Conservation (phyloP, 2,329 filamentous ascomycete genomes). For the Tothia fuscella region DNA sequence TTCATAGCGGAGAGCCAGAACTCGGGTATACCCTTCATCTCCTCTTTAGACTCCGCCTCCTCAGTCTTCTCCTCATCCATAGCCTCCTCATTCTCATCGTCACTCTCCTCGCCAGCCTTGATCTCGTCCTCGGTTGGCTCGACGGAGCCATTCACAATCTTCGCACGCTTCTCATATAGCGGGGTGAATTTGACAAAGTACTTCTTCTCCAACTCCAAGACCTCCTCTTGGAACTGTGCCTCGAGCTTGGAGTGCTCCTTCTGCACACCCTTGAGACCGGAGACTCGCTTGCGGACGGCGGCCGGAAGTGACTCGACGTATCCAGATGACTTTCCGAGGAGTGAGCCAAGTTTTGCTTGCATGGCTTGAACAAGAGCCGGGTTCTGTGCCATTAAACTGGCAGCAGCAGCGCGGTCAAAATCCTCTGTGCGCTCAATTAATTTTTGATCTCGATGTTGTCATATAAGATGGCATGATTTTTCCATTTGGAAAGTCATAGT, state of each 20-base stretch:
- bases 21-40: conserved; percentile 77
- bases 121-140: conserved; percentile 86
- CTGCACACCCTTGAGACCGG: conserved; percentile 93
- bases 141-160: conserved; percentile 74
- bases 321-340: conserved; percentile 89
- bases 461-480: too few relatives aligned
- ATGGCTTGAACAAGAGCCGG: conserved; percentile 94
- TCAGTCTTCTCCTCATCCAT: conserved; percentile 45
- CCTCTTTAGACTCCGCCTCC: conserved; percentile 33
- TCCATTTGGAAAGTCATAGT: neutral
- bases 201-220: conserved; percentile 97
- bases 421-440: conserved; percentile 54
- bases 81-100: conserved; percentile 58
- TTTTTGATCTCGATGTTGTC: neutral
- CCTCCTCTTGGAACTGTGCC: conserved; percentile 96
- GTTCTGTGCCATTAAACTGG: conserved; percentile 77
- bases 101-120: conserved; percentile 69
- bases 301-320: conserved; percentile 94
- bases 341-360: conserved; percentile 84
- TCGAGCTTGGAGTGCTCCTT: conserved; percentile 98
- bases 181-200: conserved; percentile 98
- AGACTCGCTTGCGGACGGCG: conserved; percentile 81
- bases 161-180: conserved; percentile 86
- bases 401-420: conserved; percentile 73
- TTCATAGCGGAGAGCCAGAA: conserved; percentile 99